Conservation (phyloP, 257 asterid species). For the Marsdenia floribunda region DNA sequence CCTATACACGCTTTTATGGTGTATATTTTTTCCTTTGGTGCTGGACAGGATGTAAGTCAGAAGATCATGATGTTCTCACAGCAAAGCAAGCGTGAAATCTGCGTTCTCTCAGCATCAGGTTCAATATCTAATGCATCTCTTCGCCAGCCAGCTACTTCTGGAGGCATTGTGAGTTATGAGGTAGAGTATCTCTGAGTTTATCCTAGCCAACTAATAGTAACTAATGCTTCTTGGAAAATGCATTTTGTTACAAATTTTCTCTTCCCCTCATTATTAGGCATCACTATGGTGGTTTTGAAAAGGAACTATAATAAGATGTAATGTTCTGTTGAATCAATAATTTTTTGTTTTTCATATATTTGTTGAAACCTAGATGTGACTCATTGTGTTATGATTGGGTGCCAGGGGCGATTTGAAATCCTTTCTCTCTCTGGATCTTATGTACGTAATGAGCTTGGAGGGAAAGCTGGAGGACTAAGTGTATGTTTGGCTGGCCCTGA, state of each 20-base stretch:
- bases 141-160: constrained; percentile 59
- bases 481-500: constrained; percentile 50
- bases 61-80: constrained; percentile 49
- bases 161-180: constrained; percentile 56
- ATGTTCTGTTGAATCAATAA: background rate
- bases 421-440: constrained; percentile 57
- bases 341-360: background rate
- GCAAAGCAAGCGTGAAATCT: constrained; percentile 49
- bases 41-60: constrained; percentile 49
- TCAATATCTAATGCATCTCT: constrained; percentile 54
- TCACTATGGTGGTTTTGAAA: background rate
- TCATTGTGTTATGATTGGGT: background rate
- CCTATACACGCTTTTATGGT: background rate
- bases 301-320: background rate
- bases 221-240: background rate
- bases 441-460: constrained; percentile 48
- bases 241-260: background rate
- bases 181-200: constrained; percentile 19
- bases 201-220: background rate
- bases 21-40: background rate
- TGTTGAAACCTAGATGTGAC: constrained; percentile 2
- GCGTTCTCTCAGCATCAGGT: constrained; percentile 60
- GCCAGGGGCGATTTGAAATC: constrained; percentile 57
- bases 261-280: background rate
- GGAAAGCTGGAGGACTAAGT: constrained; percentile 51